phyloP scores from a whole-genome alignment of 2,329 filamentous ascomycete genomes.

The Aquanectria penicillioides region DNA sequence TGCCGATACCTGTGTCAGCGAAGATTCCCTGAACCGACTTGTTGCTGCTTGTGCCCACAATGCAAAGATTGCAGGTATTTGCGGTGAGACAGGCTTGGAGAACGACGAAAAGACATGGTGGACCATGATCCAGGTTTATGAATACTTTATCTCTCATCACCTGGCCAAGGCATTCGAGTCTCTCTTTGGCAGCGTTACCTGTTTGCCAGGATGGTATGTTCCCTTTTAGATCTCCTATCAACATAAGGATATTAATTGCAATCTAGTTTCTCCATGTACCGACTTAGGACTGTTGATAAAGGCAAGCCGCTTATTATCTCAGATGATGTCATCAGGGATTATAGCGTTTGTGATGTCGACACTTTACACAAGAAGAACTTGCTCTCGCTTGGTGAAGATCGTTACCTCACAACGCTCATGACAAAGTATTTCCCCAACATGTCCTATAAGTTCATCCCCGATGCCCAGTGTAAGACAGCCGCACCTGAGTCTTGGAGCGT shows the following conservation, averaged over 20 bases:
- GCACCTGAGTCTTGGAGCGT: slow-evolving; percentile 95
- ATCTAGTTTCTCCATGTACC: slow-evolving; percentile 97
- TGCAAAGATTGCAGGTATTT: slow-evolving; percentile 96
- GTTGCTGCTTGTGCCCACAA: slow-evolving; percentile 94
- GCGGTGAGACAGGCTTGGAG: slow-evolving; percentile 94
- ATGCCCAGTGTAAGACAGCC: slow-evolving; percentile 92
- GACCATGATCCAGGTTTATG: slow-evolving; percentile 99
- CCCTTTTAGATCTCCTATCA: background rate
- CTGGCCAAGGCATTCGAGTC: slow-evolving; percentile 97
- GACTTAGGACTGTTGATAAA: slow-evolving; percentile 90
- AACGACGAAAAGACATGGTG: slow-evolving; percentile 97
- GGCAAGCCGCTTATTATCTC: slow-evolving; percentile 95
- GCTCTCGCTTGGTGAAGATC: slow-evolving; percentile 93
- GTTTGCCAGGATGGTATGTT: slow-evolving; percentile 97
- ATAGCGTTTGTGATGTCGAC: slow-evolving; percentile 88
- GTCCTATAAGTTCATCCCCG: slow-evolving; percentile 95
- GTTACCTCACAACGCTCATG: slow-evolving; percentile 97
- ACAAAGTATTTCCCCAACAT: slow-evolving; percentile 96
- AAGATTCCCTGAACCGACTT: slow-evolving; percentile 91
- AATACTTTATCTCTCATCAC: slow-evolving; percentile 99
- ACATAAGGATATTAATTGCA: slow-evolving; percentile 47
- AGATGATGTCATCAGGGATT: slow-evolving; percentile 87
- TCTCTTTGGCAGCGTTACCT: slow-evolving; percentile 96
- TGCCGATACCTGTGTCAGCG: slow-evolving; percentile 92
- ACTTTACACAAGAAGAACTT: slow-evolving; percentile 98